Conservation (phyloP, 2,329 filamentous ascomycete species). For the Neofusicoccum kwambonambiense region DNA sequence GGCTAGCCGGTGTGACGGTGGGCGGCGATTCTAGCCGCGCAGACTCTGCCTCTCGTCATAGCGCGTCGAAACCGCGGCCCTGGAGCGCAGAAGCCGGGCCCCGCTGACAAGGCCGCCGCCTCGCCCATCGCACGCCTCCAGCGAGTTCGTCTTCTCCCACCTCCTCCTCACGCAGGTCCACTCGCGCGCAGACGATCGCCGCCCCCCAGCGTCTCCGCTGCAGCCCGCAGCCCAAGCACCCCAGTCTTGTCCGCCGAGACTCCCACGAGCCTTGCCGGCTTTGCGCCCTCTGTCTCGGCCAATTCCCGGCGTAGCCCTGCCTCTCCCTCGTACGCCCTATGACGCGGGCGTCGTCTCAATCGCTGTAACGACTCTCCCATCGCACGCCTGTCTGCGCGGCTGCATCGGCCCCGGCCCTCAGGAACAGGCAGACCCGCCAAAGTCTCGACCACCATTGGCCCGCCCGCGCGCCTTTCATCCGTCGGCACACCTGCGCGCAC, state of each 20-base stretch:
- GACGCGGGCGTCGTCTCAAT: conserved; percentile 15
- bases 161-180: conserved; percentile 14
- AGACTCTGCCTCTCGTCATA: conserved; percentile 6
- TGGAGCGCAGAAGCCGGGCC: conserved; percentile 9
- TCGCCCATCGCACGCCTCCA: not conserved
- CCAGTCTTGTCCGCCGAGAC: conserved; percentile 2
- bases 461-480: not conserved
- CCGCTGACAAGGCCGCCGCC: not conserved
- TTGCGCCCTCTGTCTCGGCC: conserved; percentile 1
- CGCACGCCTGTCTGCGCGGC: not conserved
- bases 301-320: conserved; percentile 7
- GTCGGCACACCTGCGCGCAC: not conserved
- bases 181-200: conserved; percentile 12
- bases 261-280: not conserved
- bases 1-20: not conserved
- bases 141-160: not conserved
- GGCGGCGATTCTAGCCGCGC: not conserved
- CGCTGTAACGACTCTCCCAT: conserved; percentile 1
- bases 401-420: not conserved
- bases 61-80: not conserved
- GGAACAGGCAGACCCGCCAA: conserved; percentile 9
- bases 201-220: conserved; percentile 8
- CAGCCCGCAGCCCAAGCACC: not conserved
- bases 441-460: not conserved
- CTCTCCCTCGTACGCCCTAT: conserved; percentile 16